Base-by-base conservation (phyloP, 495 filamentous ascomycete genomes). In the Daldinia caldariorum region DNA sequence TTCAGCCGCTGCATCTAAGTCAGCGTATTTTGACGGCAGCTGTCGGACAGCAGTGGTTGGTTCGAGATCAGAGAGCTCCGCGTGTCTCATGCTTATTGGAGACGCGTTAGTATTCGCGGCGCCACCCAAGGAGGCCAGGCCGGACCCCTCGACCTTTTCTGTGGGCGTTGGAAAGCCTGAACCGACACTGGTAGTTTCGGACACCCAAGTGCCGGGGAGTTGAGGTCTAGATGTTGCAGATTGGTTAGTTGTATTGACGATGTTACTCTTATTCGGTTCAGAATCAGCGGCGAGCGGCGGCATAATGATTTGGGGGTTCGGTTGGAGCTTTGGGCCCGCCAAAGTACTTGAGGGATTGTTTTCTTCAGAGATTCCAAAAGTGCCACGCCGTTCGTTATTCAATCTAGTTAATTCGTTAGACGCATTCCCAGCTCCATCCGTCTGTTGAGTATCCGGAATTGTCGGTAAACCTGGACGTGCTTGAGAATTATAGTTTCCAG, bases 151-250 rank as follows among this genome's bases (percentile, higher is more conserved):
- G 38, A 41, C 54, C 50, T 49, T 64, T 53, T 66, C 61, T 58
- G 54, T 38, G 37, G 79, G 62, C 13, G 74, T 70, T 37, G 60
- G 51, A 2, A 31, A 38, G 26, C 79, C 76, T 4, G 72, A 71
- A 26, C 76, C 73, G 13, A 68, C 72, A 47, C 78, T 79, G 6
- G 82, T 81, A 31, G 84, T 84, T 72, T 84, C 89, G 14, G 88
- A 86, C 35, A 87, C 86, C 90, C 89, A 91, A 54, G 82, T 84
- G 9, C 89, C 89, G 16, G 90, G 89, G 35, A 92, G 75, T 37
- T 82, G 82, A 32, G 90, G 90, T 54, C 89, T 80, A 54, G 61
- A 18, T 22, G 58, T 45, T 43, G 72, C 58, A 4, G 71, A 53
- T 34, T 79, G 67, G 50, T 63, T 68, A 26, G 55, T 35, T 47